Evolutionary conservation across 2,329 filamentous ascomycete species (phyloP).

Genomic region (Aureobasidium melanogenum): DNA sequence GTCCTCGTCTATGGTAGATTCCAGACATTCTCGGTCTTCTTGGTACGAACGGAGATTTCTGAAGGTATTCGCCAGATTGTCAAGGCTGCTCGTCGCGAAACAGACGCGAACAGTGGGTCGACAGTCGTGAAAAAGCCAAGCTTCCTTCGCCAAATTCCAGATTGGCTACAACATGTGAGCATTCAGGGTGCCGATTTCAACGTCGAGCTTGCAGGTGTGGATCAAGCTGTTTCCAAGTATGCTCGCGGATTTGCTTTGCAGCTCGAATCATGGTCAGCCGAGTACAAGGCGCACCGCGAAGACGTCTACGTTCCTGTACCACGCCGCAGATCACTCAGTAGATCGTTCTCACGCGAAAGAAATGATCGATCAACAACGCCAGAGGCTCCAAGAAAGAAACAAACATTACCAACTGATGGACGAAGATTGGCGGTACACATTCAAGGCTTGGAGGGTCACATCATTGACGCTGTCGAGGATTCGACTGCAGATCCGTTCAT

Average conservation of each 20-base stretch:
- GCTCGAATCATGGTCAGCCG: constrained; percentile 75
- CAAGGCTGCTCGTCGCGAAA: constrained; percentile 65
- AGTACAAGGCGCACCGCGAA: constrained; percentile 73
- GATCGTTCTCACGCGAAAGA: constrained; percentile 1
- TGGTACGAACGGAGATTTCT: constrained; percentile 86
- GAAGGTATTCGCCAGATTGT: constrained; percentile 89
- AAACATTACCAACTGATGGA: constrained; percentile 50
- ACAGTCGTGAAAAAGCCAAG: constrained; percentile 44
- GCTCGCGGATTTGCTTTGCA: constrained; percentile 78
- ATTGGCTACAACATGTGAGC: constrained; percentile 76
- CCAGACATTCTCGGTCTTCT: constrained; percentile 79
- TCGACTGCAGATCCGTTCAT: constrained; percentile 82
- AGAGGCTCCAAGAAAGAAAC: constrained; percentile 27
- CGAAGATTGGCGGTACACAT: constrained; percentile 72
- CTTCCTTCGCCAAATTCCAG: constrained; percentile 67
- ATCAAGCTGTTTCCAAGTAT: constrained; percentile 71
- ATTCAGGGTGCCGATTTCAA: constrained; percentile 85
- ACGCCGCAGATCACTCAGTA: constrained; percentile 63
- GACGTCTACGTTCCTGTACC: constrained; percentile 45
- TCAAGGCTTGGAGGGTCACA: constrained; percentile 77
- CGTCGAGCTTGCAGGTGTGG: constrained; percentile 81
- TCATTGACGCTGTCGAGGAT: constrained; percentile 78
- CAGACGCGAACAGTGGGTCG: constrained; percentile 40
- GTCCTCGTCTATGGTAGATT: constrained; percentile 72
- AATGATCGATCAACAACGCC: constrained; percentile 45